Percentiles rank a stretch among this genome's conserved stretches.
Conservation (phyloP, 768 basidiomycete genomes). For the Mycena latifolia region DNA sequence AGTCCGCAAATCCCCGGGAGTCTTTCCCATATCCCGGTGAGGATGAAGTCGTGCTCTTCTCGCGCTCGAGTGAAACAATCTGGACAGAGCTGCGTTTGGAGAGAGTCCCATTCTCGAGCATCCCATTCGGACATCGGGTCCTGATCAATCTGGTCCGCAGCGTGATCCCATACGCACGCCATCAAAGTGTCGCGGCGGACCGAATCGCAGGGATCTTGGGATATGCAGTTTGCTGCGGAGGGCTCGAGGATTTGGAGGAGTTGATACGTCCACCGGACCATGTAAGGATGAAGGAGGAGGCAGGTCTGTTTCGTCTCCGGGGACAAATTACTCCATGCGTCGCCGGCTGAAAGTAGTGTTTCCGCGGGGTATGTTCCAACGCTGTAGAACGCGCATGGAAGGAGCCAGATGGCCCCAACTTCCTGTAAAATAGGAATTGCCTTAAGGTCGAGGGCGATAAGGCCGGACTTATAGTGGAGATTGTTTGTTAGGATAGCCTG, state of each 20-base stretch:
- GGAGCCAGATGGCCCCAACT: background rate
- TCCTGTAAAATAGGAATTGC: background rate
- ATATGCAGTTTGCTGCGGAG: too few species aligned
- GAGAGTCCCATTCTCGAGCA: background rate
- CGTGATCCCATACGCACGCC: too few species aligned
- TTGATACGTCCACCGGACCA: too few species aligned
- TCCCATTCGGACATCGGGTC: background rate
- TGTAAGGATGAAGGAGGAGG: too few species aligned
- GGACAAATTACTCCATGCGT: too few species aligned
- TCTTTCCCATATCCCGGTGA: background rate
- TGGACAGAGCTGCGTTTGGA: background rate
- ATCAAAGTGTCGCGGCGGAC: too few species aligned
- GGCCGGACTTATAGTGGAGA: background rate
- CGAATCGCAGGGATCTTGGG: too few species aligned
- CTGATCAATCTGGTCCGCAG: background rate
- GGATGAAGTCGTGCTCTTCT: background rate
- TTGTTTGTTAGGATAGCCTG: background rate
- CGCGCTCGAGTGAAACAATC: background rate
- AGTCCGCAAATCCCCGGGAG: conserved; percentile 12
- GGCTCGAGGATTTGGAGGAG: too few species aligned
- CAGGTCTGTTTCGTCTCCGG: too few species aligned
- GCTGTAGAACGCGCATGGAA: background rate
- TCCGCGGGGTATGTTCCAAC: background rate
- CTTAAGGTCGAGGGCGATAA: background rate
- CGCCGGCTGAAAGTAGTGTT: background rate